Conservation (phyloP, 129 eudicot genomes). For the Kitagawia praeruptora region DNA sequence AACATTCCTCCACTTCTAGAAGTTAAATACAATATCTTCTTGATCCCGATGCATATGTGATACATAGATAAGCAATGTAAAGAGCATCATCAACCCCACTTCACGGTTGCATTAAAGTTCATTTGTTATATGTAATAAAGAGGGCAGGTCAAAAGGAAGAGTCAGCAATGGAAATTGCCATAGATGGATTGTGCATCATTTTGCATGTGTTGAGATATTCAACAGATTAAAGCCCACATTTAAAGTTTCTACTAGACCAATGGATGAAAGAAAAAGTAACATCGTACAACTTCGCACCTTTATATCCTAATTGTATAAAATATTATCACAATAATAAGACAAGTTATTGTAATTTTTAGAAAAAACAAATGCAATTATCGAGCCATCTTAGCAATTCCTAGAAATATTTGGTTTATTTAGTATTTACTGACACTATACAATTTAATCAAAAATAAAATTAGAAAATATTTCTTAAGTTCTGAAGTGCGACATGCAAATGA, state of each 20-base stretch:
- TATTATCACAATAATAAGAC: too few species aligned
- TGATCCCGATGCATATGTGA: not conserved
- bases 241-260: not conserved
- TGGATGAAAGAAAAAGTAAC: not conserved
- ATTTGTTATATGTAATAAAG: not conserved
- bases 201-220: not conserved
- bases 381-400: not conserved
- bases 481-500: too few species aligned
- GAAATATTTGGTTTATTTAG: too few species aligned
- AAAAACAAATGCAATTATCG: not conserved
- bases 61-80: not conserved
- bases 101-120: not conserved
- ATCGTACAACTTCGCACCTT: not conserved
- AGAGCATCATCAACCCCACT: not conserved
- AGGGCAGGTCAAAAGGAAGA: not conserved
- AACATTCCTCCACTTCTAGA: not conserved
- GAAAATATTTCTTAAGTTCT: too few species aligned
- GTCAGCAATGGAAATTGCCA: not conserved
- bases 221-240: not conserved
- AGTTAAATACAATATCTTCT: not conserved
- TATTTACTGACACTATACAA: too few species aligned
- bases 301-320: too few species aligned
- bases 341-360: too few species aligned
- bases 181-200: not conserved
- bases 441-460: too few species aligned